Percentiles rank a stretch among this genome's conserved stretches.
Evolutionary conservation across 805 yeast genomes (phyloP).

Genomic region (Saturnispora serradocipensis): DNA sequence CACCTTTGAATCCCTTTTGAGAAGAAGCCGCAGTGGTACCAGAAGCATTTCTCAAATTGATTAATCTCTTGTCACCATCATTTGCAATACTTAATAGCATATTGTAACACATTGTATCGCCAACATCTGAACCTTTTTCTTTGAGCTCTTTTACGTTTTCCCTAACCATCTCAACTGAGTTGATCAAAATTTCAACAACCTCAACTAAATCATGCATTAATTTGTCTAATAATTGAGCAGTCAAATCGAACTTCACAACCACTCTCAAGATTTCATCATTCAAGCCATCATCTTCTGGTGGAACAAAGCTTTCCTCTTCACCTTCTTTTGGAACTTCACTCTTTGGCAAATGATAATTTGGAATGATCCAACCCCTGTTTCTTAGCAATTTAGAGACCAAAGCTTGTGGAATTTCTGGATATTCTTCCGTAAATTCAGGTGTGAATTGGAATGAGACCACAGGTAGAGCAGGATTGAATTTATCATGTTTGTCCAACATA

Average conservation of each 20-base stretch:
- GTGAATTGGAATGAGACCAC: conserved; percentile 81
- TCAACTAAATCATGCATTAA: conserved; percentile 53
- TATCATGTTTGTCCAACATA: conserved; percentile 28
- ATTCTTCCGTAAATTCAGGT: conserved; percentile 42
- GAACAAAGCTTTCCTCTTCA: conserved; percentile 9
- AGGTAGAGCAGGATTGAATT: conserved; percentile 71
- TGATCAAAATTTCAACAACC: conserved; percentile 42
- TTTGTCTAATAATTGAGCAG: conserved; percentile 51
- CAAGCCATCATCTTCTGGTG: conserved; percentile 29
- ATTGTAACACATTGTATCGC: conserved; percentile 32
- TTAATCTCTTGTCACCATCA: conserved; percentile 39
- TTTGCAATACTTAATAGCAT: conserved; percentile 47
- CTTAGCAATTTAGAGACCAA: conserved; percentile 65
- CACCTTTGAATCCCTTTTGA: conserved; percentile 19
- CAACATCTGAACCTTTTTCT: conserved; percentile 23
- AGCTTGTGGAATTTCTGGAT: conserved; percentile 78
- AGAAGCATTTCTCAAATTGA: conserved; percentile 18
- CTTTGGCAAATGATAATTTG: conserved; percentile 75
- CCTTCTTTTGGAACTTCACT: conserved; percentile 14
- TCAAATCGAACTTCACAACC: conserved; percentile 66
- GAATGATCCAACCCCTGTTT: conserved; percentile 77
- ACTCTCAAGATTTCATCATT: conserved; percentile 68
- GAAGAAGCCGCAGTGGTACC: conserved; percentile 13
- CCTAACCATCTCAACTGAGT: conserved; percentile 36
- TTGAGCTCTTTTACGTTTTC: conserved; percentile 16